These are phyloP conservation scores for Zea mays DNA, from an alignment of 176 grass and related monocot species.

Conservation along the genomic window Zm-B73-REFERENCE-NAM-5.0 NC_050103.1:106420001-106420500, in stretches of 20 bases:
- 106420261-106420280: conserved; percentile 47
- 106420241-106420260: conserved; percentile 54
- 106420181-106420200: conserved; percentile 61
- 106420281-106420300: conserved; percentile 54
- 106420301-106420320: conserved; percentile 49
- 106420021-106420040: conserved; percentile 40
- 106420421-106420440: too few relatives aligned
- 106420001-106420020: conserved; percentile 44
- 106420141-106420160: too few relatives aligned
- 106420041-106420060: conserved; percentile 46
- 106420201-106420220: conserved; percentile 46
- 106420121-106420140: conserved; percentile 68
- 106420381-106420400: background rate
- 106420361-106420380: conserved; percentile 46
- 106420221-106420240: conserved; percentile 49
- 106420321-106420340: conserved; percentile 48
- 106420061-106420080: conserved; percentile 50
- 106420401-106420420: too few relatives aligned
- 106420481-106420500: too few relatives aligned
- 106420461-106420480: too few relatives aligned
- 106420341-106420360: conserved; percentile 56
- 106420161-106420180: conserved; percentile 27
- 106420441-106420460: too few relatives aligned
- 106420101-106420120: conserved; percentile 53
- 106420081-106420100: conserved; percentile 49